Conservation (phyloP, 2,329 filamentous ascomycete species). For the Fusarium haematococcum region DNA sequence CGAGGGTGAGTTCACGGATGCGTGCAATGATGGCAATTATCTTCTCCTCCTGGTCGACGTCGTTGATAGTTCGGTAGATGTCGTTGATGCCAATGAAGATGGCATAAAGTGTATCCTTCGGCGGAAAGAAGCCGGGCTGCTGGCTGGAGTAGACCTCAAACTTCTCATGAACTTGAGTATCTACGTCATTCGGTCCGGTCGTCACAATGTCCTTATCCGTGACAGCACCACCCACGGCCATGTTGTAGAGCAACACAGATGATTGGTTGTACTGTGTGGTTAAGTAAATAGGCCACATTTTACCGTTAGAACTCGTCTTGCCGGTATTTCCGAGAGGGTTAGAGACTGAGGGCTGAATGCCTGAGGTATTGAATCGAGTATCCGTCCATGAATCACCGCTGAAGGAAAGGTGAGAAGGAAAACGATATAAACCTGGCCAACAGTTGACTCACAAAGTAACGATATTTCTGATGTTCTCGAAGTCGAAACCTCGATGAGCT, state of each 20-base stretch:
- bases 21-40: neutral
- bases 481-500: neutral
- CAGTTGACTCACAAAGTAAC: neutral
- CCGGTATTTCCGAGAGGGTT: neutral
- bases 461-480: neutral
- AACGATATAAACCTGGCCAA: neutral
- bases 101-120: neutral
- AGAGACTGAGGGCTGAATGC: neutral
- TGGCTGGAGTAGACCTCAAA: neutral
- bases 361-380: neutral
- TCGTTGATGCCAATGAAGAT: neutral
- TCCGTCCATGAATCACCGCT: neutral
- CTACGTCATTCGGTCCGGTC: neutral
- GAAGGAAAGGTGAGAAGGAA: neutral
- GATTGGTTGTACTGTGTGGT: neutral
- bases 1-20: neutral
- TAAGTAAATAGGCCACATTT: neutral
- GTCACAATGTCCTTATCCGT: neutral
- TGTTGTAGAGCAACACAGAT: neutral
- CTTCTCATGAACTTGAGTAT: neutral
- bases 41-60: neutral
- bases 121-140: neutral
- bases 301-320: neutral
- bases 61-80: neutral
- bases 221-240: neutral